phyloP scores from a whole-genome alignment of 2,329 filamentous ascomycete species.

The Aspergillus melleus region DNA sequence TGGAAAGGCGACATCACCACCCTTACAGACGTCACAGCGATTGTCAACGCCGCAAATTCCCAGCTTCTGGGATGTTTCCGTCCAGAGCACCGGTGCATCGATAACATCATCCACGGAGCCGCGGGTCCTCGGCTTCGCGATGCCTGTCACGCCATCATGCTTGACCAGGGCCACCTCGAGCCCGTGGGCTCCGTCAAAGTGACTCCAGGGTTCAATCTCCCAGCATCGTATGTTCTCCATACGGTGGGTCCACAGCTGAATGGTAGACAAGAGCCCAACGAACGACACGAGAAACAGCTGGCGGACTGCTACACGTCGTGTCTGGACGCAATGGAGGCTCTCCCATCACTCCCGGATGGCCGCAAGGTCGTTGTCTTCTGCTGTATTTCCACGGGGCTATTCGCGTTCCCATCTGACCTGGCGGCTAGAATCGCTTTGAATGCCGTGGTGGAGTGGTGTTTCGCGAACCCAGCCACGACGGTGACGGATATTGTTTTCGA shows the following conservation, averaged over 20 bases:
- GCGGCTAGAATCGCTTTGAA: slow-evolving; percentile 19
- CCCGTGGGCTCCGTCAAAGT: slow-evolving; percentile 14
- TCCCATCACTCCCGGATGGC: slow-evolving; percentile 14
- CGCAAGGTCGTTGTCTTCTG: slow-evolving; percentile 22
- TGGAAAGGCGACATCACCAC: slow-evolving; percentile 28
- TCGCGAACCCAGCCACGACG: slow-evolving; percentile 9
- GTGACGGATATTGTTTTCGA: slow-evolving; percentile 25
- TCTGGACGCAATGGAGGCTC: slow-evolving; percentile 12
- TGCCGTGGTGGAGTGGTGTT: slow-evolving; percentile 16
- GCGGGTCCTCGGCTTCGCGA: slow-evolving; percentile 24
- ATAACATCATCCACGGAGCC: slow-evolving; percentile 25
- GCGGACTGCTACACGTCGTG: slow-evolving; percentile 18
- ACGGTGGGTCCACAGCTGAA: slow-evolving; percentile 23
- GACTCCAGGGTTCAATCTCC: slow-evolving; percentile 22
- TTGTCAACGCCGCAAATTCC: slow-evolving; percentile 25
- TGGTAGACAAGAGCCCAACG: not conserved
- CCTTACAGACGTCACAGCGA: slow-evolving; percentile 21
- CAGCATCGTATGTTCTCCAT: slow-evolving; percentile 17
- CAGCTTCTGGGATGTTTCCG: slow-evolving; percentile 23
- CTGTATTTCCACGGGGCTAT: slow-evolving; percentile 26
- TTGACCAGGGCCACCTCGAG: slow-evolving; percentile 10
- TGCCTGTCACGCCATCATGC: slow-evolving; percentile 18
- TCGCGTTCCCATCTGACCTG: slow-evolving; percentile 20
- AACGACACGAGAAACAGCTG: slow-evolving; percentile 14
- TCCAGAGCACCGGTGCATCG: slow-evolving; percentile 24